phyloP scores from a whole-genome alignment of 805 yeast species.

The Teunomyces panamensis region DNA sequence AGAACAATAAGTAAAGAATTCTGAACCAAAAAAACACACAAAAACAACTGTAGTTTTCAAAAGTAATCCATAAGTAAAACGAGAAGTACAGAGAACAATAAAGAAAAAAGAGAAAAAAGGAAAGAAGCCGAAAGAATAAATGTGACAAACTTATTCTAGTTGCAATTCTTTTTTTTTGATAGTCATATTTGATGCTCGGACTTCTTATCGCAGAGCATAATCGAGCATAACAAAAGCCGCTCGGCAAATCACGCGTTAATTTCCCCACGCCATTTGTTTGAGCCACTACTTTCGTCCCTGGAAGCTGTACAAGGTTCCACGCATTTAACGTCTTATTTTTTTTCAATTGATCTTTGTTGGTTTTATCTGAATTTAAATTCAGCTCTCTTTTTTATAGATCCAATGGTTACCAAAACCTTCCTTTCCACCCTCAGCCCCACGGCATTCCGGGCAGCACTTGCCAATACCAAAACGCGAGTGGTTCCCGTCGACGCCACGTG shows the following conservation, averaged over 20 bases:
- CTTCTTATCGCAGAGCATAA: no score
- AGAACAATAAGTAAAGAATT: not conserved
- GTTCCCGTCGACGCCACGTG: constrained; percentile 86
- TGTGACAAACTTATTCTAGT: no score
- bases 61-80: no score
- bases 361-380: not conserved
- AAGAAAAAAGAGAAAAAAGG: not conserved
- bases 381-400: not conserved
- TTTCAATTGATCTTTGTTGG: no score
- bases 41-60: not conserved
- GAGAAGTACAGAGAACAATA: not conserved
- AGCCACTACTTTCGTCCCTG: no score
- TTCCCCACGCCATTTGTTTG: no score
- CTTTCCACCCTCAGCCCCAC: constrained; percentile 12
- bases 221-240: no score
- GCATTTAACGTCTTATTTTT: no score
- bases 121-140: not conserved
- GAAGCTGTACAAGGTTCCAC: no score
- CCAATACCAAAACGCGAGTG: constrained; percentile 12
- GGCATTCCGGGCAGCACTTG: constrained; percentile 9
- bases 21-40: not conserved
- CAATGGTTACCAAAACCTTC: constrained; percentile 7
- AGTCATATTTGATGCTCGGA: no score
- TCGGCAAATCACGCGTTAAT: no score
- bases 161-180: no score